Conservation (phyloP, 768 basidiomycete genomes). For the Trametes elegans region DNA sequence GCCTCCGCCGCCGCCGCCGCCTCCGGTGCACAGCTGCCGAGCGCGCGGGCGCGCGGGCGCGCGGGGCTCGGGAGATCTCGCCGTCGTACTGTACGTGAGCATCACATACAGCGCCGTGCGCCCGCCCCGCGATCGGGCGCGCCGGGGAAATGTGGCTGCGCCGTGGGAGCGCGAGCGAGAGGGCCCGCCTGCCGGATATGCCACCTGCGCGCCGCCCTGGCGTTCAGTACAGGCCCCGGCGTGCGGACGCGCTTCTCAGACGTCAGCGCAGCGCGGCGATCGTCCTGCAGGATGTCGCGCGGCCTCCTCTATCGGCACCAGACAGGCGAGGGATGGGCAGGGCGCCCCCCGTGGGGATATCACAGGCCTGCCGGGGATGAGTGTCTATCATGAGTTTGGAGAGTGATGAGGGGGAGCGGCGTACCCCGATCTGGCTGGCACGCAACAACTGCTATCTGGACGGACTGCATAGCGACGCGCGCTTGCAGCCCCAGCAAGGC, state of each 20-base stretch:
- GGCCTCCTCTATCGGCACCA: neutral
- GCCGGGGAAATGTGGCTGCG: conserved; percentile 17
- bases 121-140: neutral
- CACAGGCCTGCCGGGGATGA: neutral
- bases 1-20: too few relatives aligned
- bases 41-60: too few relatives aligned
- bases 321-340: neutral
- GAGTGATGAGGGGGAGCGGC: neutral
- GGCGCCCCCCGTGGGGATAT: conserved; percentile 2
- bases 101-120: too few relatives aligned
- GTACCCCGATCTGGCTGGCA: neutral
- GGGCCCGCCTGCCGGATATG: neutral
- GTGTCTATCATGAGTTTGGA: conserved; percentile 2
- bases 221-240: conserved; percentile 3
- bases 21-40: too few relatives aligned
- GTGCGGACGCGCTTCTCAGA: neutral
- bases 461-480: neutral
- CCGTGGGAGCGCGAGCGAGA: conserved; percentile 10
- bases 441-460: neutral
- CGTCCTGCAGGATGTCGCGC: conserved; percentile 8
- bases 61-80: too few relatives aligned
- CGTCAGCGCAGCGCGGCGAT: conserved; percentile 9
- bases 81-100: too few relatives aligned
- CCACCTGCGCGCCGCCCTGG: neutral
- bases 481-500: neutral